Evolutionary conservation across 2,329 filamentous ascomycete genomes (phyloP), one percentile per base, ranked within the genome.

Genomic region (Alternaria gansuensis): DNA sequence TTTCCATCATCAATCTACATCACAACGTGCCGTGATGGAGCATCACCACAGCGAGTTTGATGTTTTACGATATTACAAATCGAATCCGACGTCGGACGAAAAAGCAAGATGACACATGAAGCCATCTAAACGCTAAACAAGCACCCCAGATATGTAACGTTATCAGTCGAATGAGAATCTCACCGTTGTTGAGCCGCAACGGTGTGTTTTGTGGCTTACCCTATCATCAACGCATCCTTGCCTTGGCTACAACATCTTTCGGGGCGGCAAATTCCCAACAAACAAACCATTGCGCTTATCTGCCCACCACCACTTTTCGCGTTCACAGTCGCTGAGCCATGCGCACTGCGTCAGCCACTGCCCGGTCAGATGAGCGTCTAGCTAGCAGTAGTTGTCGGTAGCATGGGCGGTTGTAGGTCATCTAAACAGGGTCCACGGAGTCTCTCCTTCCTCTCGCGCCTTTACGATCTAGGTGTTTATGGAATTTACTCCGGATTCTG

Each of bases 251-350:
- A 28, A 45, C 34, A 34, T 51, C 41, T 58, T 49, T 21, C 50
- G 31, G 53, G 39, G 60, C 57, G 60, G 60, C 60, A 44, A 63
- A 57, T 52, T 48, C 60, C 59, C 60, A 63, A 63, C 60, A 63
- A 57, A 52, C 44, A 53, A 48, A 45, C 50, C 33, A 31, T 36
- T 31, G 37, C 34, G 29, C 45, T 45, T 31, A 41, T 46, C 41
- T 40, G 34, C 44, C 57, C 56, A 60, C 57, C 55, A 45, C 52
- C 21, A 28, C 33, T 45, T 28, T 2, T 26, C 39, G 33, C 21
- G 33, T 48, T 24, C 23, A 48, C 37, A 40, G 17, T 39, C 37
- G 17, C 37, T 34, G 21, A 36, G 31, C 37, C 44, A 34, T 36
- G 31, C 31, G 21, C 44, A 48, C 14, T 23, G 33, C 44, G 36